These are phyloP conservation scores for Evernia prunastri DNA, from an alignment of 495 filamentous ascomycete genomes.

Conservation along the genomic window DNA sequence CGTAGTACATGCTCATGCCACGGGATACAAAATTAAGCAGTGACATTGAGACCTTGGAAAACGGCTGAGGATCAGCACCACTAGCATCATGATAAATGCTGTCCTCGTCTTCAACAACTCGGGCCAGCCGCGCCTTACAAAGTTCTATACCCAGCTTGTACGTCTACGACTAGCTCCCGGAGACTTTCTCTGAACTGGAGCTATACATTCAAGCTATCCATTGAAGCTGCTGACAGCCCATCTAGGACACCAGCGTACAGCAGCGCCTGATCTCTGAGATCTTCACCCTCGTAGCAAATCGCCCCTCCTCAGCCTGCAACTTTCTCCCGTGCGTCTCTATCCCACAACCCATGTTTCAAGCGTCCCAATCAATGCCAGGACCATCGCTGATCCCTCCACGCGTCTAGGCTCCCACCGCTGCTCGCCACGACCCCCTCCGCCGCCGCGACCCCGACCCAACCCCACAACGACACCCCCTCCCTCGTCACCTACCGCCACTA, in stretches of 20 bases:
- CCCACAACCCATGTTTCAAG: neutral
- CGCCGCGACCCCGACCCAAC: conserved; percentile 39
- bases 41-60: neutral
- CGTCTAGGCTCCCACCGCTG: conserved; percentile 53
- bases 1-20: neutral
- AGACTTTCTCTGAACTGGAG: too few relatives aligned
- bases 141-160: conserved; percentile 98
- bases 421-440: conserved; percentile 53
- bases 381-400: conserved; percentile 19
- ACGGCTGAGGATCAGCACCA: conserved; percentile 3
- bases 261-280: conserved; percentile 96
- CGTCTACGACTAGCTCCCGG: conserved; percentile 16
- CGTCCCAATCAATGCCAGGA: neutral
- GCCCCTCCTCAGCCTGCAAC: conserved; percentile 84
- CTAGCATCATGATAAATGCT: conserved; percentile 85
- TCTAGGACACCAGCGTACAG: conserved; percentile 85
- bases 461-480: conserved; percentile 80
- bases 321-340: conserved; percentile 64
- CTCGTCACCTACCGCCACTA: conserved; percentile 98
- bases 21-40: neutral
- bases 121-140: conserved; percentile 91
- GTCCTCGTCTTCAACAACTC: conserved; percentile 98
- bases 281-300: conserved; percentile 90
- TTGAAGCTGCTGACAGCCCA: conserved; percentile 21
- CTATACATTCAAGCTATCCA: too few relatives aligned